A percentile compares a stretch with the other conserved stretches of the same genome.
phyloP scores from a whole-genome alignment of 75 land plant genomes.

The Picea sitchensis region DNA sequence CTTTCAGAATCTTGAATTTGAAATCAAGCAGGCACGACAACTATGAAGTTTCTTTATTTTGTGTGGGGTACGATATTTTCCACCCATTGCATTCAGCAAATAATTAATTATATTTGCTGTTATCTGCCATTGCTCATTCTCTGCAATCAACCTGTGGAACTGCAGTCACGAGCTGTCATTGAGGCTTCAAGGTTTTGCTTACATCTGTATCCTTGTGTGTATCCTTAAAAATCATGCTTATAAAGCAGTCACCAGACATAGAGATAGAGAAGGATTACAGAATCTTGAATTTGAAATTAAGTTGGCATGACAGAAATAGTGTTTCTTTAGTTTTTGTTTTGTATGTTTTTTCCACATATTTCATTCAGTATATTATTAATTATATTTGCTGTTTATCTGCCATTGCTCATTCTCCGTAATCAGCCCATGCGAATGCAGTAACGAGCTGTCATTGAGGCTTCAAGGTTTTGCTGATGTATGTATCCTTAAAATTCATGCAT shows the following conservation, averaged over 20 bases:
- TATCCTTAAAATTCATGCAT: conserved; percentile 43
- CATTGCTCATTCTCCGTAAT: conserved; percentile 1
- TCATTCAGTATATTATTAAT: not conserved
- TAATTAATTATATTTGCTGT: not conserved
- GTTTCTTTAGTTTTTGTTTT: not conserved
- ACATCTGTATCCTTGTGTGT: conserved; percentile 59
- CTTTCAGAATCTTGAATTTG: not conserved
- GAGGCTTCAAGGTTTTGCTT: conserved; percentile 26
- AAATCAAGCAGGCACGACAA: no score
- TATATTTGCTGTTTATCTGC: not conserved
- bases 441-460: conserved; percentile 27
- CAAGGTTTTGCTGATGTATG: conserved; percentile 22
- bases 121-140: not conserved
- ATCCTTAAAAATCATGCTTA: conserved; percentile 36
- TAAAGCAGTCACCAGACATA: not conserved
- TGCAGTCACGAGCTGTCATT: conserved; percentile 42
- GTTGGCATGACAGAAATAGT: not conserved
- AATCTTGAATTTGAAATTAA: not conserved
- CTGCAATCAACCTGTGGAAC: conserved; percentile 5
- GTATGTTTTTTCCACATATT: not conserved
- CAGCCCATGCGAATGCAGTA: conserved; percentile 27
- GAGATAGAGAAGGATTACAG: not conserved
- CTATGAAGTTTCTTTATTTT: not conserved
- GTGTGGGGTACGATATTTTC: conserved; percentile 1
- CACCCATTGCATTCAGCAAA: not conserved